Conservation (phyloP, 768 basidiomycete species). For the Lactifluus volemus region DNA sequence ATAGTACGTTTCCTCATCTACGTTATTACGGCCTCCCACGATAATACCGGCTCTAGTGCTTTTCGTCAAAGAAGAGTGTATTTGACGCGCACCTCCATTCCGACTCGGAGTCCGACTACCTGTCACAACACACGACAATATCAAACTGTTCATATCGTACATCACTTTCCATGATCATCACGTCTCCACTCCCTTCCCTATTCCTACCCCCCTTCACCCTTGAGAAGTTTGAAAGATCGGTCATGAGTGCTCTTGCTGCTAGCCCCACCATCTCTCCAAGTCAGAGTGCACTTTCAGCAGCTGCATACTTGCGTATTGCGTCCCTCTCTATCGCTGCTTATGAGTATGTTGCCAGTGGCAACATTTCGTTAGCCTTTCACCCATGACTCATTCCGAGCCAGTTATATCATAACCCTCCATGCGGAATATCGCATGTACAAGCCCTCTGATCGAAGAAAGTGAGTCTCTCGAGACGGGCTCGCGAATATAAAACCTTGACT, state of each 20-base stretch:
- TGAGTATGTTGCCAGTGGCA: slow-evolving; percentile 8
- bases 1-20: not conserved
- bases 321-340: slow-evolving; percentile 15
- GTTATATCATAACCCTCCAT: slow-evolving; percentile 19
- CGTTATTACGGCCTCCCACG: not conserved
- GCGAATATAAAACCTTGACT: not conserved
- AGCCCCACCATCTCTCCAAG: not conserved
- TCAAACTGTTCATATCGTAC: not conserved
- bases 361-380: not conserved
- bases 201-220: not conserved
- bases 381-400: not conserved
- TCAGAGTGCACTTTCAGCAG: not conserved
- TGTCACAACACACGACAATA: too few species aligned
- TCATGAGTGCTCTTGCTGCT: not conserved
- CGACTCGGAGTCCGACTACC: not conserved
- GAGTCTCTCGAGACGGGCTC: not conserved
- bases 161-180: not conserved
- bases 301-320: slow-evolving; percentile 14
- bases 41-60: not conserved
- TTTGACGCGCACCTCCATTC: not conserved
- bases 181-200: not conserved
- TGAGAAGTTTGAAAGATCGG: not conserved
- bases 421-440: slow-evolving; percentile 15
- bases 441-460: not conserved
- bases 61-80: not conserved